Evolutionary conservation across 2,329 filamentous ascomycete genomes (phyloP), one percentile per base, ranked within the genome.

Genomic region (Didymella pomorum): DNA sequence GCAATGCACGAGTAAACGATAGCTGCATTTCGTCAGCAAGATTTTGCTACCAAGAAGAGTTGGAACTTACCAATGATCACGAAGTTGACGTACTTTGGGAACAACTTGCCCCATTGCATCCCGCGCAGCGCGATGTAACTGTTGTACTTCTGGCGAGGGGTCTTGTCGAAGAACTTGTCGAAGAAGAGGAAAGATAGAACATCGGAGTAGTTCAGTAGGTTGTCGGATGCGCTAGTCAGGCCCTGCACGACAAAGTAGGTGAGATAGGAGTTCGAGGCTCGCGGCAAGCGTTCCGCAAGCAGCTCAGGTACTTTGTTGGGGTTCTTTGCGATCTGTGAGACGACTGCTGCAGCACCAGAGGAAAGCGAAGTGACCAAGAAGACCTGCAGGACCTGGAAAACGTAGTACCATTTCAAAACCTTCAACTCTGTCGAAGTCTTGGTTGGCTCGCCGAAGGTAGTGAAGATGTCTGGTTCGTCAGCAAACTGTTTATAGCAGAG

Each of bases 191-290:
- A 91, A 28, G 96, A 77, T 45, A 93, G 77, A 49, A 98, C 83
- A 16, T 92, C 92, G 20, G 79, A 81, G 45, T 90, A 84, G 67
- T 96, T 92, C 2, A 96, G 82, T 5, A 98, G 78, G 1, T 90
- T 85, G 45, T 88, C 86, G 0, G 91, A 85, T 3, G 92, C 90
- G 61, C 94, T 87, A 1, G 89, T 89, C 57, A 98, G 78, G 31
- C 94, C 96, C 77, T 98, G 95, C 2, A 99, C 86, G 29, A 98
- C 87, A 65, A 99, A 96, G 79, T 98, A 99, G 0, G 90, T 92
- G 20, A 98, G 89, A 77, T 97, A 99, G 73, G 98, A 96, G 79
- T 96, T 98, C 60, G 93, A 93, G 0, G 92, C 88, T 55, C 86
- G 88, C 18, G 95, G 95, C 6, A 99, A 82, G 58, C 91, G 89